Conservation (phyloP, 352 stramenopile species). For the Phytophthora pistaciae region DNA sequence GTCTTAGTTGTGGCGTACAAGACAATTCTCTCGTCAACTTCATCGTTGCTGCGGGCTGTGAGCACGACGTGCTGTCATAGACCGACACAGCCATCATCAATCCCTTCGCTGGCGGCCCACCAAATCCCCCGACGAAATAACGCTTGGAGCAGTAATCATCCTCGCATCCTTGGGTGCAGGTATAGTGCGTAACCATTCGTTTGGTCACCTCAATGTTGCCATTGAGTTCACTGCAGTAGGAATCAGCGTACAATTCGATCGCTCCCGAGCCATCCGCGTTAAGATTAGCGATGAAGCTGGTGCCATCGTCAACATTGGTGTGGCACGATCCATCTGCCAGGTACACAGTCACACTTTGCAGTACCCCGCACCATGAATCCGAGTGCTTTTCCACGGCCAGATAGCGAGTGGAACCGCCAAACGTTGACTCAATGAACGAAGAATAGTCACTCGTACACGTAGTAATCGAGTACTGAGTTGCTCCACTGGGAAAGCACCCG, state of each 20-base stretch:
- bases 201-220: not conserved
- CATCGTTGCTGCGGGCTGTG: not conserved
- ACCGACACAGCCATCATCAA: not conserved
- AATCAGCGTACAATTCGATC: conserved; percentile 3
- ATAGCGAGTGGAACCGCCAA: conserved; percentile 1
- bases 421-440: not conserved
- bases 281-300: conserved; percentile 11
- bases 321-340: conserved; percentile 11
- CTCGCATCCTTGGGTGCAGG: not conserved
- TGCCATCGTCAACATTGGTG: conserved; percentile 5
- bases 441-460: conserved; percentile 6
- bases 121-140: conserved; percentile 11
- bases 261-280: not conserved
- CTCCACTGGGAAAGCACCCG: not conserved
- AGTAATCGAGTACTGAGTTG: conserved; percentile 6
- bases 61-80: conserved; percentile 1
- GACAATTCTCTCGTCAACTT: not conserved
- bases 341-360: conserved; percentile 11
- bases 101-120: conserved; percentile 4
- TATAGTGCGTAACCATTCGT: not conserved
- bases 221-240: not conserved
- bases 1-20: conserved; percentile 2
- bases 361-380: not conserved
- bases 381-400: conserved; percentile 14
- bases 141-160: not conserved